These are phyloP conservation scores for Lathyrus oleraceus DNA, from an alignment of 306 rosid species.

Conservation along the genomic window DNA sequence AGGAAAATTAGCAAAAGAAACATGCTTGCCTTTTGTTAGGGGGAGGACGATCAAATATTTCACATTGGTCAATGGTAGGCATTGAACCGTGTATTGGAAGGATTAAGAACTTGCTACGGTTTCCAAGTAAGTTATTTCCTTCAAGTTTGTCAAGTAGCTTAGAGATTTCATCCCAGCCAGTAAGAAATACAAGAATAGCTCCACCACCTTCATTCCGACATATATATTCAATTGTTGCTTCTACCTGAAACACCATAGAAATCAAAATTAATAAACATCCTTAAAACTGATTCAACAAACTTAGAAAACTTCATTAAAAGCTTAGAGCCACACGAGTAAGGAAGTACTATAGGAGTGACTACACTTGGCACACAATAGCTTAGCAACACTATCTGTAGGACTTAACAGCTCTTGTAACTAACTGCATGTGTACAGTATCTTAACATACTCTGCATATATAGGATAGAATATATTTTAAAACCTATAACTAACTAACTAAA, in stretches of 20 bases:
- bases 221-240: constrained; percentile 76
- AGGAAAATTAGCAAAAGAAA: constrained; percentile 32
- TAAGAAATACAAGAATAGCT: constrained; percentile 91
- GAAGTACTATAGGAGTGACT: background rate
- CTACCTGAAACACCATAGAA: constrained; percentile 61
- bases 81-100: constrained; percentile 95
- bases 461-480: too few relatives aligned
- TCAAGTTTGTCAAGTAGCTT: constrained; percentile 79
- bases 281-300: constrained; percentile 1
- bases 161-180: constrained; percentile 98
- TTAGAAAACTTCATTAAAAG: constrained; percentile 26
- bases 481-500: too few relatives aligned
- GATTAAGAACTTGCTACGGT: constrained; percentile 65
- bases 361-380: too few relatives aligned
- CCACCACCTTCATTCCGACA: constrained; percentile 77
- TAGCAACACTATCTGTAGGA: too few relatives aligned
- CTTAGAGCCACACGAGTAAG: constrained; percentile 5
- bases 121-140: constrained; percentile 71
- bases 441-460: too few relatives aligned
- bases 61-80: constrained; percentile 90
- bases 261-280: constrained; percentile 23
- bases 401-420: too few relatives aligned
- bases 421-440: too few relatives aligned
- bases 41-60: constrained; percentile 91
- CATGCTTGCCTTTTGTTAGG: constrained; percentile 74